Base-by-base conservation (phyloP, 345 rosid species). In the Passiflora organensis region DNA sequence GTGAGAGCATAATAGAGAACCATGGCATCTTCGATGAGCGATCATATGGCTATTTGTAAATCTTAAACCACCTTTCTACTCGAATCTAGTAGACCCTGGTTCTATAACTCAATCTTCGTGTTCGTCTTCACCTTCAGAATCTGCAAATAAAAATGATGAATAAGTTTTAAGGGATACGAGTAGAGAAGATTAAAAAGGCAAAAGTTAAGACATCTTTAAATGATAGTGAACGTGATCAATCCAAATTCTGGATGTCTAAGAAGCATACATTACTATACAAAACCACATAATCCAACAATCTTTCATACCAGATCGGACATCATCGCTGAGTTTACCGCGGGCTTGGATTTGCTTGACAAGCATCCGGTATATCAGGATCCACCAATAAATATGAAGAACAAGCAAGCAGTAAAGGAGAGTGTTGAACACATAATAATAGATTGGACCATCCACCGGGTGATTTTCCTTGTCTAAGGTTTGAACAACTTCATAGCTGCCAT, bases 111-210 rank as follows among this genome's bases (percentile, higher is more conserved):
- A 77, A 69, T 77, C 81, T 69, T 77, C 81, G 44, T 77, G 78
- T 44, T 77, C 75, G 62, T 66, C 68, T 63, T 76, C 80, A 32
- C 58, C 70, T 66, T 72, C 81, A 24, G 81, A 77, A 77, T 77
- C 81, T 77, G 70, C 49, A 63, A 6, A 41, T 14, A 13, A 53
- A 13, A 56, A 2, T 28, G 34, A 28, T 28, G 34, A 28, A 28
- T 38, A 8, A 9, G 24, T 12, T 16, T n/a, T 2, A 36, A 43
- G 16, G 39, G 13, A 41, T 15, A 39, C 45, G 5, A 19, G 16
- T 28, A 32, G 25, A 28, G 25, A 28, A 32, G 32, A 49, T 20
- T 8, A 50, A 2, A 41, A 15, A 28, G n/a, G 5, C 8, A 28
- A 28, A 2, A 28, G 5, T 28, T 28, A 8, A 28, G 8, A 28